A percentile compares a stretch with the other conserved stretches of the same genome.
Conservation (phyloP, 345 rosid species). For the Luvunga scandens region DNA sequence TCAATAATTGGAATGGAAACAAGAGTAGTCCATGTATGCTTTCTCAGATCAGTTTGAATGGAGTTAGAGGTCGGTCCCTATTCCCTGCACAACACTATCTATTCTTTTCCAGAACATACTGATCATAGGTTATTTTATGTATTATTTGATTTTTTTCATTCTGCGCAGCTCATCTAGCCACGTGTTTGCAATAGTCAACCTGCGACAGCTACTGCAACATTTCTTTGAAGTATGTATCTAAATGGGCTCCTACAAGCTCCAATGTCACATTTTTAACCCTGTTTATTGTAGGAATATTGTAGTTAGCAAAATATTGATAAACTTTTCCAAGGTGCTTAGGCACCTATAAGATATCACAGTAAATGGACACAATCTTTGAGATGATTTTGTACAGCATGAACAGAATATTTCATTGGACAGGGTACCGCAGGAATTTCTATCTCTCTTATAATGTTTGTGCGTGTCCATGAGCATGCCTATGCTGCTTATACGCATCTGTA, state of each 20-base stretch:
- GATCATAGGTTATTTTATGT: neutral
- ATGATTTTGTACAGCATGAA: neutral
- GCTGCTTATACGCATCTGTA: neutral
- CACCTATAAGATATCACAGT: neutral
- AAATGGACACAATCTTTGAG: neutral
- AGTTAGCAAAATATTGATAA: conserved; percentile 6
- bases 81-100: neutral
- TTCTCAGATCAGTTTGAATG: neutral
- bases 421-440: neutral
- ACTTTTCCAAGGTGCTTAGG: neutral
- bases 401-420: neutral
- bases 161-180: conserved; percentile 11
- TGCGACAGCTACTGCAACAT: neutral
- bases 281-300: neutral
- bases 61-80: conserved; percentile 16
- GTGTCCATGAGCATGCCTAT: neutral
- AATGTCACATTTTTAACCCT: neutral
- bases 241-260: conserved; percentile 6
- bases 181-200: neutral
- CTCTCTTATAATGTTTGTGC: neutral
- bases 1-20: conserved; percentile 18
- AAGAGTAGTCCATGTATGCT: neutral
- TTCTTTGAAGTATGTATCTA: conserved; percentile 2
- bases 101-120: neutral
- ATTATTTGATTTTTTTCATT: neutral